phyloP scores from a whole-genome alignment of 2,329 filamentous ascomycete genomes.

The Clonostachys chloroleuca region DNA sequence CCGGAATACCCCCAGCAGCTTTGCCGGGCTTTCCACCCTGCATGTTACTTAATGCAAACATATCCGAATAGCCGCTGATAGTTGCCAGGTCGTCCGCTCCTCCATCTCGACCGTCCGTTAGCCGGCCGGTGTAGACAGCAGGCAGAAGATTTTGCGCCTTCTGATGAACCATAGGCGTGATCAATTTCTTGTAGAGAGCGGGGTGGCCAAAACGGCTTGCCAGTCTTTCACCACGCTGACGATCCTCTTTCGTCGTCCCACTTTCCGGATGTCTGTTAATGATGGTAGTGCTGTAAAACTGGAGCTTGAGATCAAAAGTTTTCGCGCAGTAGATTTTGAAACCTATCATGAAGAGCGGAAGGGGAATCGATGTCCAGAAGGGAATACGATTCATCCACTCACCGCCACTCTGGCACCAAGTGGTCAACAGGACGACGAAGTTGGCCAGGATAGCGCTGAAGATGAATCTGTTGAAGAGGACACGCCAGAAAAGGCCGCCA shows the following conservation, averaged over 20 bases:
- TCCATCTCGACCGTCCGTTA: slow-evolving; percentile 61
- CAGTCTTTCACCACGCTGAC: slow-evolving; percentile 61
- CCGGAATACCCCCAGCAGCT: slow-evolving; percentile 44
- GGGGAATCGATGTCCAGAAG: slow-evolving; percentile 66
- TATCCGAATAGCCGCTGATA: slow-evolving; percentile 75
- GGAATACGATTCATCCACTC: slow-evolving; percentile 33
- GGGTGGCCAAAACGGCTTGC: slow-evolving; percentile 84
- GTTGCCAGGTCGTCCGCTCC: slow-evolving; percentile 51
- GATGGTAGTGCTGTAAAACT: slow-evolving; percentile 71
- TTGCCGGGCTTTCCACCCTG: slow-evolving; percentile 45
- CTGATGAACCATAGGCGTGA: slow-evolving; percentile 92
- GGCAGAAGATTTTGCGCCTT: slow-evolving; percentile 83
- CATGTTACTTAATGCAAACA: slow-evolving; percentile 80
- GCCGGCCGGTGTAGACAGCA: slow-evolving; percentile 79
- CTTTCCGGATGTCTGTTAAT: slow-evolving; percentile 40
- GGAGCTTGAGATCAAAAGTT: slow-evolving; percentile 73
- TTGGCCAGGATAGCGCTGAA: slow-evolving; percentile 79
- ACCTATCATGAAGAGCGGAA: slow-evolving; percentile 71
- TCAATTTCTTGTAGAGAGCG: slow-evolving; percentile 81
- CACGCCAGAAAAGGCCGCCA: slow-evolving; percentile 87
- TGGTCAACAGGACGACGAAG: slow-evolving; percentile 70
- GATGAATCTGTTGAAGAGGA: slow-evolving; percentile 87
- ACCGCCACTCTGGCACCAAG: slow-evolving; percentile 65
- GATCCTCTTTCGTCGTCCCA: slow-evolving; percentile 43
- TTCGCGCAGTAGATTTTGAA: slow-evolving; percentile 85